phyloP scores from a whole-genome alignment of 768 basidiomycete genomes.

The Lactarius indigo region DNA sequence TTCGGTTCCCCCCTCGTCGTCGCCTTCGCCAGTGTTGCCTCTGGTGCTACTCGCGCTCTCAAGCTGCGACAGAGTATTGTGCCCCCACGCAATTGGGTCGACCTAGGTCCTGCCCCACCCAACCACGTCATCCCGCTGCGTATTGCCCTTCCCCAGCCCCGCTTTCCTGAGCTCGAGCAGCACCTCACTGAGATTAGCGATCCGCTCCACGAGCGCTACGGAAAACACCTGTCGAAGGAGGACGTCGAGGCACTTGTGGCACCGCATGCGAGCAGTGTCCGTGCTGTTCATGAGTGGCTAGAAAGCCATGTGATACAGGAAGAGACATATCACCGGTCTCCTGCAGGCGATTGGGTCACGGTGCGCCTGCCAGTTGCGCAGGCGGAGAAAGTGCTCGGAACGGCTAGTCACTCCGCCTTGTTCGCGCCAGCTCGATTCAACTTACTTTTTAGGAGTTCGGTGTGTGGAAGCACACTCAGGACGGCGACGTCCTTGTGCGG shows the following conservation, averaged over 20 bases:
- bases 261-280: conserved; percentile 48
- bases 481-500: conserved; percentile 52
- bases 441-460: conserved; percentile 46
- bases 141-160: conserved; percentile 16
- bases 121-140: conserved; percentile 51
- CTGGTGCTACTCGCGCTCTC: conserved; percentile 4
- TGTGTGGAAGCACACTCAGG: conserved; percentile 48
- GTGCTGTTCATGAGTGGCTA: conserved; percentile 54
- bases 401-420: conserved; percentile 35
- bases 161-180: conserved; percentile 27
- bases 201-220: too few species aligned
- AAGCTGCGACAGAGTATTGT: conserved; percentile 45
- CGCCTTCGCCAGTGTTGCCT: background rate
- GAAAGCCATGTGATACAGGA: conserved; percentile 46
- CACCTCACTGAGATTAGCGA: too few species aligned
- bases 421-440: too few species aligned
- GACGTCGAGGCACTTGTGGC: conserved; percentile 51
- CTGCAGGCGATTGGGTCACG: conserved; percentile 61
- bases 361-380: conserved; percentile 48
- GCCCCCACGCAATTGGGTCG: conserved; percentile 48
- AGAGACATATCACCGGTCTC: conserved; percentile 45
- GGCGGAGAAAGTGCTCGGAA: conserved; percentile 59
- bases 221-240: too few species aligned
- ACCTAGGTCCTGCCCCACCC: conserved; percentile 40
- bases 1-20: background rate